Base-by-base conservation (phyloP, 495 filamentous ascomycete genomes). In the Venustampulla echinocandica region DNA sequence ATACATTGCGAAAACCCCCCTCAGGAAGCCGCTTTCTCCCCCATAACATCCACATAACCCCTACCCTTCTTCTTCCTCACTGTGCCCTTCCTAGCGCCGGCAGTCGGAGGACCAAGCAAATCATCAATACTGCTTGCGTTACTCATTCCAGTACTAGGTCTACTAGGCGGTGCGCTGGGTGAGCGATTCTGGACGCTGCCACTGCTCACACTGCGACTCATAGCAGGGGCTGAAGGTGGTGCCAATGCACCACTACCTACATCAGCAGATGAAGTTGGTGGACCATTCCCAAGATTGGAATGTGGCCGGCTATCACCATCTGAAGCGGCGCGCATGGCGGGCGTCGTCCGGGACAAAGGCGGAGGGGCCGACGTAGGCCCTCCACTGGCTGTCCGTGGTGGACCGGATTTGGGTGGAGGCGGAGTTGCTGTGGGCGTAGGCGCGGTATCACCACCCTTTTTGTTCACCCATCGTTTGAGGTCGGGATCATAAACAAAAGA, bases 381-480 rank as follows among this genome's bases (percentile, higher is more conserved):
- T 34, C 20, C 55, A 27, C 44, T 50, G 3, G 38, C 45, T 23
- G 49, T 49, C 28, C 55, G 55, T 43, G 17, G 63, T 51, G 46
- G 65, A 52, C 27, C 57, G 1, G 53, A 42, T 44, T 28, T 52
- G n/a, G 63, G 63, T 34, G 73, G 74, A 6, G 74, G 74, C 0
- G 74, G 74, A 0, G 73, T 69, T 0, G 72, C 68, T 11, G 63
- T 58, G 33, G 67, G 63, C 37, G 74, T 73, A 27, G 64, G 57
- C 39, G 58, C 60, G 20, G 63, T 63, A 20, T 70, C 63, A 14
- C 80, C 69, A 13, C 79, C 82, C 60, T 96, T 96, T 70, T 96
- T 95, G 65, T 99, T 95, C 64, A 99, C 77, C 93, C 93, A 99
- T 59, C 90, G 87, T 72, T 93, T 93, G 44, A 95, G 73, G 17